Base-by-base conservation (phyloP, 2,329 filamentous ascomycete genomes). In the Periconia macrospinosa region DNA sequence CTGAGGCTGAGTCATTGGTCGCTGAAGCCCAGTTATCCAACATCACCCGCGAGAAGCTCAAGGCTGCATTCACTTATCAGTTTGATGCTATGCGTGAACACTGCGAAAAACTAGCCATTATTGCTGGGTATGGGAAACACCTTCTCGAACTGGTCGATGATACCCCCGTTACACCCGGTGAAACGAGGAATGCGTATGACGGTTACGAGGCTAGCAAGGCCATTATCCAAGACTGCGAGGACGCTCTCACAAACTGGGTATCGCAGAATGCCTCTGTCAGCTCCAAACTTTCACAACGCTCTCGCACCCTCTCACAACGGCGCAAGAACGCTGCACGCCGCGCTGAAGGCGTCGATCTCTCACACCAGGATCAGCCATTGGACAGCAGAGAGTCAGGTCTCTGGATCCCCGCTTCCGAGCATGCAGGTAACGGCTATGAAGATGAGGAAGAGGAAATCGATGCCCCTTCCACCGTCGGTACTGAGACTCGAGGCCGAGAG, bases 21-120 rank as follows among this genome's bases (percentile, higher is more conserved):
- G 94, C 94, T 58, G 94, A 99, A 77, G 94, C 94, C 8, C 94
- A 99, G 79, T 84, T 99, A 49, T 97, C 93, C 74, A 99, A 99
- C 83, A 99, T 99, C 72, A 99, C 95, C 23, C 93, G 94, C 68
- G 93, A 99, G 80, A 99, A 99, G 84, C 87, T 99, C 74, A 99
- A 99, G 86, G 90, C 93, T 49, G 94, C 94, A 41, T 99, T 97
- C 79, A 90, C 88, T 50, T 99, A 97, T 80, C 94, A 99, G 74
- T 99, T 99, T 68, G 93, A 99, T 72, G 94, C 94, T 42, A 86
- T 99, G 61, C 90, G 91, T 57, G 94, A 99, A 81, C 94, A 97
- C 79, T 94, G 90, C 75, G 94, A 99, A 79, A 99, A 99, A 82
- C 85, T 97, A 20, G 94, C 94, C 70, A 95, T 99, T 73, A 96